Evolutionary conservation across 2,329 filamentous ascomycete species (phyloP).

Genomic region (Beauveria asiatica): DNA sequence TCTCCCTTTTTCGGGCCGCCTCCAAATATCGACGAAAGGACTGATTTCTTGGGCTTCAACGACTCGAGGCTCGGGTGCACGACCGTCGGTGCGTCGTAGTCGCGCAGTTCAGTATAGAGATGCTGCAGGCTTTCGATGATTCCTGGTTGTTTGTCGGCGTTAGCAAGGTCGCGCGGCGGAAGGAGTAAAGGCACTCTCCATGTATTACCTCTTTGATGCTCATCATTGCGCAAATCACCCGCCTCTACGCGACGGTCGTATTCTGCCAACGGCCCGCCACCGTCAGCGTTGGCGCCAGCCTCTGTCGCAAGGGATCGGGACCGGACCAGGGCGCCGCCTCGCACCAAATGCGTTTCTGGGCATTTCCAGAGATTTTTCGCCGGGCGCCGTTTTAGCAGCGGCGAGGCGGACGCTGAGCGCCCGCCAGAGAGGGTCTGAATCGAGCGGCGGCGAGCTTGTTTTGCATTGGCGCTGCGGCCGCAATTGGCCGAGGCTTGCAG

Average conservation of each 20-base stretch:
- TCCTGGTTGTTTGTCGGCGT: constrained; percentile 35
- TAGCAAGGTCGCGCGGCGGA: neutral
- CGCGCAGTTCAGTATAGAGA: constrained; percentile 71
- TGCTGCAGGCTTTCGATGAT: constrained; percentile 87
- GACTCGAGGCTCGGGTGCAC: constrained; percentile 70
- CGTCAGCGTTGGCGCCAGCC: constrained; percentile 19
- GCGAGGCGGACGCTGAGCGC: neutral
- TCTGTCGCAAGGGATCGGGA: constrained; percentile 23
- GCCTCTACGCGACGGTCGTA: constrained; percentile 74
- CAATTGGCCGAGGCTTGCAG: constrained; percentile 12
- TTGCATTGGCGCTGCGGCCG: neutral
- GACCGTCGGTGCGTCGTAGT: constrained; percentile 67
- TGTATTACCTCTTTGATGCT: constrained; percentile 72
- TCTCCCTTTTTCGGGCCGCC: constrained; percentile 34
- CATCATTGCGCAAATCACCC: constrained; percentile 73
- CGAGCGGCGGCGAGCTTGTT: neutral
- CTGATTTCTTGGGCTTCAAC: constrained; percentile 45
- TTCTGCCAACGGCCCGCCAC: constrained; percentile 69
- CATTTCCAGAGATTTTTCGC: constrained; percentile 1
- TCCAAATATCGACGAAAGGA: constrained; percentile 55
- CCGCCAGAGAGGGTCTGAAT: neutral
- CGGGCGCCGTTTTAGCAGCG: constrained; percentile 7
- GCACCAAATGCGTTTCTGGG: neutral
- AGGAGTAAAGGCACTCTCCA: neutral
- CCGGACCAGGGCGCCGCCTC: constrained; percentile 11